These are phyloP conservation scores for Cymbopogon flexuosus DNA, from an alignment of 202 grass and related monocot genomes.

Conservation along the genomic window DNA sequence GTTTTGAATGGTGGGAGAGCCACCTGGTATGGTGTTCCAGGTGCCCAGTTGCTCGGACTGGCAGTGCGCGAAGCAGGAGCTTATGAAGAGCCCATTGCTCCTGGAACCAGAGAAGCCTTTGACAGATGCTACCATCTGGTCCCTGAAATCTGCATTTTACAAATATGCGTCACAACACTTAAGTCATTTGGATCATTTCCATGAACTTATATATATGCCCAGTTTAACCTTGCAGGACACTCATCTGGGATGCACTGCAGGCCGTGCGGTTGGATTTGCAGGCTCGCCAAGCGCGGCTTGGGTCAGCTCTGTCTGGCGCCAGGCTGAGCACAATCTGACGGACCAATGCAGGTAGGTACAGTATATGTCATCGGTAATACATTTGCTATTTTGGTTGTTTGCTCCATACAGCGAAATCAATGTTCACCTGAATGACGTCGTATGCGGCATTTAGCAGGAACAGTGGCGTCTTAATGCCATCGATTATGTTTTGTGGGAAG, in stretches of 20 bases:
- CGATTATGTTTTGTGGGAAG: conserved; percentile 69
- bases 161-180: neutral
- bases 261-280: conserved; percentile 68
- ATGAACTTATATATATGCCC: neutral
- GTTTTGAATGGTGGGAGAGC: conserved; percentile 51
- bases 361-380: neutral
- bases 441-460: conserved; percentile 88
- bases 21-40: conserved; percentile 42
- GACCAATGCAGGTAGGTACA: neutral
- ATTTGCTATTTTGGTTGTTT: neutral
- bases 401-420: neutral
- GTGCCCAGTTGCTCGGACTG: conserved; percentile 48
- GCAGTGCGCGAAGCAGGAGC: conserved; percentile 78
- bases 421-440: conserved; percentile 75
- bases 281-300: conserved; percentile 44
- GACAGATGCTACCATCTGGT: conserved; percentile 50
- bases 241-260: conserved; percentile 57
- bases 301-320: conserved; percentile 47
- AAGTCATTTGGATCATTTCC: neutral
- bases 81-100: conserved; percentile 63
- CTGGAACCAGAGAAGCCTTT: conserved; percentile 30
- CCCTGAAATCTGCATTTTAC: conserved; percentile 53
- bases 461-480: conserved; percentile 53
- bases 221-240: conserved; percentile 61
- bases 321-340: conserved; percentile 64